A percentile compares a stretch with the other conserved stretches of the same genome.
These are phyloP conservation scores for Solanum ossicruentum DNA, from an alignment of 257 asterid genomes.

Conservation along the genomic window DNA sequence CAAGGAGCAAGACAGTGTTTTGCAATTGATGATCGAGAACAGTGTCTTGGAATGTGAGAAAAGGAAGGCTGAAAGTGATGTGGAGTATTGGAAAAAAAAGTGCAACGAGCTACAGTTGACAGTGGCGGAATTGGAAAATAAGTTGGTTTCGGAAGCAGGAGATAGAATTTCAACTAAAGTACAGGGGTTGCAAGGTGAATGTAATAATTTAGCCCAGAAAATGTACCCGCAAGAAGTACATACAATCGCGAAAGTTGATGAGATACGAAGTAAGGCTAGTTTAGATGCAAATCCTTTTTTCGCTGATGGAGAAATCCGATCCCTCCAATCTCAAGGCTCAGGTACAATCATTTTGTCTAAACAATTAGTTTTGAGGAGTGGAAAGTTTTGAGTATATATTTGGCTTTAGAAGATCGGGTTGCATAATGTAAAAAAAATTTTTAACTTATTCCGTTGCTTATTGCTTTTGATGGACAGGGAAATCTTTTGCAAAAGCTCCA, in stretches of 20 bases:
- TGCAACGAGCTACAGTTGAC: slow-evolving; percentile 31
- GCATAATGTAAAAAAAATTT: background rate
- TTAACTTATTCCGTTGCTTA: background rate
- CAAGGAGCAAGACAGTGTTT: slow-evolving; percentile 14
- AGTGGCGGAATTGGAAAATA: slow-evolving; percentile 24
- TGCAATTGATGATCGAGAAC: slow-evolving; percentile 35
- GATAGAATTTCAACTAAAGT: background rate
- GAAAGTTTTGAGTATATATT: background rate
- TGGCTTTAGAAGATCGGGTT: background rate
- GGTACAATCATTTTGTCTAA: background rate
- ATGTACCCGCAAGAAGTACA: background rate
- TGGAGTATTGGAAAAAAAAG: slow-evolving; percentile 31
- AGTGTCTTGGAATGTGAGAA: slow-evolving; percentile 43
- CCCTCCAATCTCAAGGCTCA: background rate
- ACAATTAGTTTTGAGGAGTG: background rate
- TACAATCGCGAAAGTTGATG: background rate
- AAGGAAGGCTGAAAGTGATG: slow-evolving; percentile 27
- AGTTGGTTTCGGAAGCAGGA: background rate
- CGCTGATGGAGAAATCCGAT: background rate
- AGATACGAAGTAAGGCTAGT: background rate
- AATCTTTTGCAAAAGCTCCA: slow-evolving; percentile 8
- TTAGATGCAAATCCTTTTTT: background rate
- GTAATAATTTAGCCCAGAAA: background rate
- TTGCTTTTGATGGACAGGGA: slow-evolving; percentile 9
- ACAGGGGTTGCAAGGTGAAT: background rate